Evolutionary conservation across 140 eudicot species (phyloP).

Genomic region (Oenanthe javanica): DNA sequence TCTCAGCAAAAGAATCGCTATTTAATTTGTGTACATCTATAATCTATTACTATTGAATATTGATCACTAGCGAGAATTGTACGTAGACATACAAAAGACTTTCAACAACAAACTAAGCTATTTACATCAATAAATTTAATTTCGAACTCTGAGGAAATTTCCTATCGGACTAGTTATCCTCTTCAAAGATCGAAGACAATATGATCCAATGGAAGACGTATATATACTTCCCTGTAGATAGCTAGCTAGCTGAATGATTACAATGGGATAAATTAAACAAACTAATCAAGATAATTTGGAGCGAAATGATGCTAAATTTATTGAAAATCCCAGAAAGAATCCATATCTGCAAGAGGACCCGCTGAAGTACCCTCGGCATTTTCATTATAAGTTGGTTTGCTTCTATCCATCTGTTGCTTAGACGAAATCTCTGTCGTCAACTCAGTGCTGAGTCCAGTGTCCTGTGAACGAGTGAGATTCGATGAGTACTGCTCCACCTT

Average conservation of each 20-base stretch:
- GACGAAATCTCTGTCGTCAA: constrained; percentile 45
- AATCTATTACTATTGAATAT: not conserved
- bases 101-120: constrained; percentile 1
- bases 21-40: not conserved
- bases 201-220: not conserved
- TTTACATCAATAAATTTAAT: not conserved
- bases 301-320: not conserved
- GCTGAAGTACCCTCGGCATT: not conserved
- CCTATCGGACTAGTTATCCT: not conserved
- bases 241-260: not conserved
- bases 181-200: not conserved
- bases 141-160: not conserved
- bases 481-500: constrained; percentile 41
- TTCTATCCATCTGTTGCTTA: constrained; percentile 22
- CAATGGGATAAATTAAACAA: constrained; percentile 1
- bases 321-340: constrained; percentile 43
- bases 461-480: constrained; percentile 61
- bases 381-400: not conserved
- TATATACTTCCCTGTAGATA: not conserved
- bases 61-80: not conserved
- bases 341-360: constrained; percentile 26
- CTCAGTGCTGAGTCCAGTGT: constrained; percentile 65
- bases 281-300: not conserved
- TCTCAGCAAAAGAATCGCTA: not conserved
- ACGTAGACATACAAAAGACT: not conserved